Evolutionary conservation across 2,329 filamentous ascomycete species (phyloP).

Genomic region (Conoideocrella luteorostrata): DNA sequence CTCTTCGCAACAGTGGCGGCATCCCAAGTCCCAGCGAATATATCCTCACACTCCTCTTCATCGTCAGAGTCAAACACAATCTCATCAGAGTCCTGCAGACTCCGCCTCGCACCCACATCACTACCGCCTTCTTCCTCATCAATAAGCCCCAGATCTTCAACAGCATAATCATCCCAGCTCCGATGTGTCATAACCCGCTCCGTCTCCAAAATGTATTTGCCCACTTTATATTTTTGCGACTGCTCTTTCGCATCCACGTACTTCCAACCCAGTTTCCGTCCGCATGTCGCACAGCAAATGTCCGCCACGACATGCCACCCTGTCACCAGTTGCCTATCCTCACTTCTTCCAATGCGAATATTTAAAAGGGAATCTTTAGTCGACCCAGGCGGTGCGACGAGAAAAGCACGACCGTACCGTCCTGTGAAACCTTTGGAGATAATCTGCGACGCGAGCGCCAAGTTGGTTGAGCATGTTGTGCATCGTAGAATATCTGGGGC

Average conservation of each 20-base stretch:
- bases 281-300: conserved; percentile 52
- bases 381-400: conserved; percentile 41
- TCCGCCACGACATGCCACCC: conserved; percentile 60
- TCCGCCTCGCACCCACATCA: neutral
- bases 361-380: conserved; percentile 39
- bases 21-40: conserved; percentile 59
- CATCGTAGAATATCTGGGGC: conserved; percentile 54
- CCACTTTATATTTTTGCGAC: conserved; percentile 59
- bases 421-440: conserved; percentile 62
- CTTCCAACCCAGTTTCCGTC: conserved; percentile 58
- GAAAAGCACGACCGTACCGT: conserved; percentile 56
- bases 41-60: conserved; percentile 60
- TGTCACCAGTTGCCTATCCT: conserved; percentile 53
- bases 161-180: conserved; percentile 40
- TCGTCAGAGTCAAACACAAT: conserved; percentile 57
- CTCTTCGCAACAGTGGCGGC: conserved; percentile 42
- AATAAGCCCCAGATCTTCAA: conserved; percentile 8
- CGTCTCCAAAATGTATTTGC: conserved; percentile 62
- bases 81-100: conserved; percentile 19
- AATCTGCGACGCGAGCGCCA: conserved; percentile 56
- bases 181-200: conserved; percentile 46
- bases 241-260: conserved; percentile 57
- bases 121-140: conserved; percentile 10
- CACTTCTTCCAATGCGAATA: conserved; percentile 46
- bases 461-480: conserved; percentile 49